phyloP scores from a whole-genome alignment of 1,284 basidiomycete species.

The Marasmius oreades region DNA sequence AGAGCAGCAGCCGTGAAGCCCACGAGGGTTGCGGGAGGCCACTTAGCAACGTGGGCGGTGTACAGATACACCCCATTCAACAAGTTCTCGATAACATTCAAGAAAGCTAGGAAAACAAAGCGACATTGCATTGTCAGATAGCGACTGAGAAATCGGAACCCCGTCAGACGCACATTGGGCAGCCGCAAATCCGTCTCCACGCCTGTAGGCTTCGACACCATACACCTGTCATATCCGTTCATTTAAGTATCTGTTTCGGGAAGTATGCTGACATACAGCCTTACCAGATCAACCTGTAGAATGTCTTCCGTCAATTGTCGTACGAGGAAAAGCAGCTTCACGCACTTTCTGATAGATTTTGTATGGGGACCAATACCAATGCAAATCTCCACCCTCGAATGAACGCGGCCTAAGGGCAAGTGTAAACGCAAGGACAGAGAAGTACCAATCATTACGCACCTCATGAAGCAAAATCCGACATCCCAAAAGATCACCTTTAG shows the following conservation, averaged over 20 bases:
- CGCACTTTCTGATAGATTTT: slow-evolving; percentile 5
- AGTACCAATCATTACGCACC: not conserved
- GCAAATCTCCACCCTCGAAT: slow-evolving; percentile 6
- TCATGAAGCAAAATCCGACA: slow-evolving; percentile 7
- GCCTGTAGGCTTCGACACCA: not conserved
- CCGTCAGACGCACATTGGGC: slow-evolving; percentile 1
- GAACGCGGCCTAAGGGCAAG: slow-evolving; percentile 1
- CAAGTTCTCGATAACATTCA: slow-evolving; percentile 55
- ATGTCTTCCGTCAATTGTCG: not conserved
- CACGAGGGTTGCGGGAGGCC: slow-evolving; percentile 65
- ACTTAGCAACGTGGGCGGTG: slow-evolving; percentile 57
- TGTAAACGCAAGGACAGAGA: not conserved
- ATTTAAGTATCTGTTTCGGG: not conserved
- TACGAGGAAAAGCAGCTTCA: not conserved
- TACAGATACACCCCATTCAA: slow-evolving; percentile 78
- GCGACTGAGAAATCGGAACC: not conserved
- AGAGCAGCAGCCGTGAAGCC: slow-evolving; percentile 72
- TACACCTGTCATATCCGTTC: not conserved
- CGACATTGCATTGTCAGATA: not conserved
- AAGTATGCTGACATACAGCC: not conserved
- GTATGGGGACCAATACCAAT: slow-evolving; percentile 7
- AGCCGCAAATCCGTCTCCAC: slow-evolving; percentile 3
- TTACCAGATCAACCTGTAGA: not conserved
- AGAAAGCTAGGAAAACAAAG: not conserved
- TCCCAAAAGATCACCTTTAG: slow-evolving; percentile 8